A percentile compares a stretch with the other conserved stretches of the same genome.
These are phyloP conservation scores for Alternaria postmessia DNA, from an alignment of 2,329 filamentous ascomycete genomes.

Conservation along the genomic window DNA sequence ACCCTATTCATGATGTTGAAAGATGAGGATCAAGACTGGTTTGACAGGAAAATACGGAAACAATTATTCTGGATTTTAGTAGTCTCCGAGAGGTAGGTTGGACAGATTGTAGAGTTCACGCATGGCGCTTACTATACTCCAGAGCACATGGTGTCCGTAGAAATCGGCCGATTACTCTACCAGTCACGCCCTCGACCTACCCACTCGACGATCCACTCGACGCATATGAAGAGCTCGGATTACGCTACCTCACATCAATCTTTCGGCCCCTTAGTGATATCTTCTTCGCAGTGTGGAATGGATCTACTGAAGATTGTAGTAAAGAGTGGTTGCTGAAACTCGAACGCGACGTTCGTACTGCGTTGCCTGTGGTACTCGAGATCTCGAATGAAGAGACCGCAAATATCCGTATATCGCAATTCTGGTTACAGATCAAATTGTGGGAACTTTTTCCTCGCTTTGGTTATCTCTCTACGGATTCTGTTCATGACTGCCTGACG, in stretches of 20 bases:
- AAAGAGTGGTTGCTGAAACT: constrained; percentile 65
- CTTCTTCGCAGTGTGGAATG: constrained; percentile 72
- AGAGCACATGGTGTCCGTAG: constrained; percentile 76
- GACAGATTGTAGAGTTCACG: neutral
- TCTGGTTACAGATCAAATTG: constrained; percentile 70
- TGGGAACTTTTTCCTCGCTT: constrained; percentile 70
- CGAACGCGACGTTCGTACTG: constrained; percentile 69
- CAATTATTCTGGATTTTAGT: constrained; percentile 38
- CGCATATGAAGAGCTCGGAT: constrained; percentile 63
- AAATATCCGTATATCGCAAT: constrained; percentile 67
- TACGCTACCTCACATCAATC: constrained; percentile 66
- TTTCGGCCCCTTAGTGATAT: constrained; percentile 72
- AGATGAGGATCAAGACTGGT: constrained; percentile 20
- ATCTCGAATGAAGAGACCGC: constrained; percentile 62
- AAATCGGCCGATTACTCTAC: constrained; percentile 73
- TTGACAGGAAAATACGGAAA: constrained; percentile 17
- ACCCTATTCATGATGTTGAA: constrained; percentile 61
- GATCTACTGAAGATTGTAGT: constrained; percentile 66
- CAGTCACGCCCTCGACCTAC: constrained; percentile 72
- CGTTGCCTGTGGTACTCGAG: constrained; percentile 62
- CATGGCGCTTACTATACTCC: constrained; percentile 15
- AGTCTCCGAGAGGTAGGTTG: constrained; percentile 34
- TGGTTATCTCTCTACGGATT: constrained; percentile 58
- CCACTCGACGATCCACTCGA: constrained; percentile 66
- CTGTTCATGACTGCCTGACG: constrained; percentile 62